phyloP scores from a whole-genome alignment of 2,329 filamentous ascomycete species.

The Alternaria rosae region DNA sequence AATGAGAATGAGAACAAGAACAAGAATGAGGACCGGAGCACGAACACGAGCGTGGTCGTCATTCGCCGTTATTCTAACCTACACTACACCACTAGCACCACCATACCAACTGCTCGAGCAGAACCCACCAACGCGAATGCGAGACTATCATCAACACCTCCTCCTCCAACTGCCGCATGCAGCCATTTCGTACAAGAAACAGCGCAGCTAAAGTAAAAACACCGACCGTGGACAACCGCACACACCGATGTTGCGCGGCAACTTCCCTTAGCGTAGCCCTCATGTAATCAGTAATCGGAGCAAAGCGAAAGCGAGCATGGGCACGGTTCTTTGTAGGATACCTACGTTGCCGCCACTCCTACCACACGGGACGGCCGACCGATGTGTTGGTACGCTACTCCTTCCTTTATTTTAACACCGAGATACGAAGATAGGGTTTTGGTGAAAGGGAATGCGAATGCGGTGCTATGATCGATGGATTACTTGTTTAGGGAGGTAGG shows the following conservation, averaged over 20 bases:
- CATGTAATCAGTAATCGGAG: neutral
- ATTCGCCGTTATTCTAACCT: neutral
- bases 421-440: neutral
- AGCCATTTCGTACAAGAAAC: neutral
- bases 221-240: neutral
- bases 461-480: neutral
- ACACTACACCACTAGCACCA: neutral
- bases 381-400: neutral
- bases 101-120: neutral
- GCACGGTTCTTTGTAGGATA: neutral
- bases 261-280: neutral
- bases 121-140: neutral
- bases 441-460: neutral
- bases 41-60: conserved; percentile 1
- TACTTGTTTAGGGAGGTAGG: neutral
- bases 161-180: neutral
- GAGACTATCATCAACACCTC: neutral
- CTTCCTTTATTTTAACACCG: neutral
- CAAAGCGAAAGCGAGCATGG: neutral
- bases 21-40: too few species aligned
- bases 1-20: conserved; percentile 4
- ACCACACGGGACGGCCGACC: neutral
- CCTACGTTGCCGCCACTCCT: too few species aligned
- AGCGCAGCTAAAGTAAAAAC: neutral
- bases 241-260: neutral